Evolutionary conservation across 441 rosid species (phyloP), one percentile per base, ranked within the genome.

Genomic region (Adansonia gregorii): DNA sequence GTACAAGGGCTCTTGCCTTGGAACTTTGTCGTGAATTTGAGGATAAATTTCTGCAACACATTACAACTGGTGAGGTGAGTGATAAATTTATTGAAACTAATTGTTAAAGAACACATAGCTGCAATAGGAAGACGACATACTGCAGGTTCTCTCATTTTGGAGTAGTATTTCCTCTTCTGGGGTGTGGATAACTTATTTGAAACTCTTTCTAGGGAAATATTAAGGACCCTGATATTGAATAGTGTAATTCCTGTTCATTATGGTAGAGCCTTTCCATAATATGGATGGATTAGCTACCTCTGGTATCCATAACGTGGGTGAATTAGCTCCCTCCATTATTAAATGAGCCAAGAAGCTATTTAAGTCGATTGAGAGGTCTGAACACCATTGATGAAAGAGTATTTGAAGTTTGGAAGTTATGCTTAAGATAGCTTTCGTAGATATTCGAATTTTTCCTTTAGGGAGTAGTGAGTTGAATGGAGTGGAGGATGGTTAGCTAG

Each of bases 21-120:
- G 91, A 91, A 79, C 91, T 91, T 49, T 91, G 95, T 72, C 95
- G 92, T 65, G 93, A 91, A 80, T 91, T 91, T 81, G 95, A 91
- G 80, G 93, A 91, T 84, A 89, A 83, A 79, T 91, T 91, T 88
- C 90, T 91, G 76, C 91, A 78, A 76, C 93, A 91, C 78, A 88
- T 91, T 65, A 88, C 91, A 61, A 86, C 89, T 72, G 93, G 93
- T 76, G 95, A 91, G 85, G 95, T 91, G 81, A 89, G 90, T 83
- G 63, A 76, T 71, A 52, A 31, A 10, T 45, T 10, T 72, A 19
- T 9, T 41, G 31, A 55, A 35, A 11, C 35, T 56, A 6, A 27
- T 14, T 35, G 45, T 0, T 35, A 39, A 39, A 72, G 43, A 60
- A 55, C 20, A 55, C 35, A 19, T 72, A 55, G 39, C 10, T 55